Percentiles rank a stretch among this genome's conserved stretches.
These are phyloP conservation scores for Hanseniaspora pseudoguilliermondii DNA, from an alignment of 805 yeast genomes.

Conservation along the genomic window DNA sequence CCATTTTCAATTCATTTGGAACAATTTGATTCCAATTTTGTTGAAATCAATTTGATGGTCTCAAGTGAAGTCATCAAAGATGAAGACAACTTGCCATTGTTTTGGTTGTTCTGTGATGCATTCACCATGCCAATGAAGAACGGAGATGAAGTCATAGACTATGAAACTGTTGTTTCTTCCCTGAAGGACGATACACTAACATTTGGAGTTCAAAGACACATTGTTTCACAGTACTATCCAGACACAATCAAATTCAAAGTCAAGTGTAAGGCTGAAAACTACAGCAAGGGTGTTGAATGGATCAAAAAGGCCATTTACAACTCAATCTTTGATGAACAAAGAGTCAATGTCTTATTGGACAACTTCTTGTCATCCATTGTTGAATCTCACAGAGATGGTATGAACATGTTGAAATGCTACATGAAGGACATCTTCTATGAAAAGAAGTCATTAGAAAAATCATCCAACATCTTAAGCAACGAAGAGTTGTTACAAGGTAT, in stretches of 20 bases:
- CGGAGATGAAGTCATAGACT: conserved; percentile 47
- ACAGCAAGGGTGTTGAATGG: conserved; percentile 66
- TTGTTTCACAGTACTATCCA: conserved; percentile 41
- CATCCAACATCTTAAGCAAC: conserved; percentile 51
- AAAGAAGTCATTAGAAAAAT: conserved; percentile 45
- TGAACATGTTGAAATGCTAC: conserved; percentile 52
- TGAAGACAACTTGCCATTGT: conserved; percentile 44
- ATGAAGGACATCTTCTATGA: conserved; percentile 41
- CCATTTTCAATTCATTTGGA: conserved; percentile 71
- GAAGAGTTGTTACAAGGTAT: conserved; percentile 45
- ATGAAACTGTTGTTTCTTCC: conserved; percentile 62
- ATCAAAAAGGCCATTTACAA: conserved; percentile 49
- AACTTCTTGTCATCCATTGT: conserved; percentile 30
- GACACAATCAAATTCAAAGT: conserved; percentile 55
- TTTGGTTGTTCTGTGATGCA: conserved; percentile 52
- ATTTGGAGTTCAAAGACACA: conserved; percentile 43
- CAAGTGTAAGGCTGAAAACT: conserved; percentile 49
- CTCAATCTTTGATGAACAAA: conserved; percentile 55
- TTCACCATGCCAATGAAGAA: conserved; percentile 59
- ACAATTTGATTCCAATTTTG: conserved; percentile 65
- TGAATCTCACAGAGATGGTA: conserved; percentile 31
- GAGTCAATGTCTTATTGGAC: conserved; percentile 48
- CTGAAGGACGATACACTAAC: conserved; percentile 64
- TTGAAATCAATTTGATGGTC: conserved; percentile 53
- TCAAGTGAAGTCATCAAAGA: conserved; percentile 38